Percentiles rank a stretch among this genome's conserved stretches.
Evolutionary conservation across 148 eudicot genomes (phyloP).

Genomic region (Fagopyrum homotropicum): DNA sequence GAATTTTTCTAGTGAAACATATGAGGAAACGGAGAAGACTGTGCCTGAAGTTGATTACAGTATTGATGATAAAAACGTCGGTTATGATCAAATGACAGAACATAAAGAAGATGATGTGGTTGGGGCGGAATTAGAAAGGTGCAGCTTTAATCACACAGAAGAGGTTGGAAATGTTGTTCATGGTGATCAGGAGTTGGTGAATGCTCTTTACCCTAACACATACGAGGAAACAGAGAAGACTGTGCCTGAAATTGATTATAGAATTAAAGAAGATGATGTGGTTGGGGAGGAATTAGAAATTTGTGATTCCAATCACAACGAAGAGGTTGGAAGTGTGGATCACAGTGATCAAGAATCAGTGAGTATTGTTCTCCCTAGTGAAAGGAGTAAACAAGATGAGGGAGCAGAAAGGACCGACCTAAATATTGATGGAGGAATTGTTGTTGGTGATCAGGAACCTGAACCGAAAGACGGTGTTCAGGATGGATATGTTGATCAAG

Average conservation of each 20-base stretch:
- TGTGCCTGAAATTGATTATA: not conserved
- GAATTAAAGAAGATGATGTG: not conserved
- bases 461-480: not conserved
- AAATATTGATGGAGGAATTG: constrained; percentile 12
- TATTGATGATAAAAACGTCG: not conserved
- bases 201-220: not conserved
- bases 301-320: not conserved
- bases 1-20: not conserved
- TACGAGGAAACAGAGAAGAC: no score
- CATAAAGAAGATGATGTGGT: not conserved
- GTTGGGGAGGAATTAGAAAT: not conserved
- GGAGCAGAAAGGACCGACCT: constrained; percentile 14
- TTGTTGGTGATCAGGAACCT: constrained; percentile 7
- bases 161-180: constrained; percentile 9
- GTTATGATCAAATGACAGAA: not conserved
- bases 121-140: not conserved
- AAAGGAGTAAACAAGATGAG: constrained; percentile 2
- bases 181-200: not conserved
- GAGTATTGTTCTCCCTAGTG: not conserved
- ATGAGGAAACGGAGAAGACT: no score
- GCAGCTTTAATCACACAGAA: not conserved
- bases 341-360: not conserved
- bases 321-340: constrained; percentile 3
- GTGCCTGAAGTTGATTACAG: not conserved
- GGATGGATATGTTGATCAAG: not conserved